Evolutionary conservation across 1,284 basidiomycete genomes (phyloP).

Genomic region (Moniliella sp.): DNA sequence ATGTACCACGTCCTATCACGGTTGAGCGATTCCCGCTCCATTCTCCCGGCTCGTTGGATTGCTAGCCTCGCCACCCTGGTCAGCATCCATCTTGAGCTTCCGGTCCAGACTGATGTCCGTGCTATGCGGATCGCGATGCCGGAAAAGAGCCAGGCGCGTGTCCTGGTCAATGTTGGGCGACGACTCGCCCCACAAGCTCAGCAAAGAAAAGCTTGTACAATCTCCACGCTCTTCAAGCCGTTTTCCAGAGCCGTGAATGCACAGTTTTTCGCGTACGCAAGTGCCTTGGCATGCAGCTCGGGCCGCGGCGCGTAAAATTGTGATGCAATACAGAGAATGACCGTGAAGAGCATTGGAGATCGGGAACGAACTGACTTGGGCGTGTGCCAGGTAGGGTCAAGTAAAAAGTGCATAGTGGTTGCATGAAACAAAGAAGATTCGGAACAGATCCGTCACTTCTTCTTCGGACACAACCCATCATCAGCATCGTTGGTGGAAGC

Average conservation of each 20-base stretch:
- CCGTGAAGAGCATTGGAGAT: constrained; percentile 29
- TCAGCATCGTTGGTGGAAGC: constrained; percentile 57
- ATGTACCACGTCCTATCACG: constrained; percentile 80
- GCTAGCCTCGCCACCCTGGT: constrained; percentile 25
- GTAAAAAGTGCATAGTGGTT: constrained; percentile 15
- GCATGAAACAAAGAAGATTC: constrained; percentile 51
- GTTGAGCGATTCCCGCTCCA: constrained; percentile 74
- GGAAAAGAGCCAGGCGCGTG: constrained; percentile 54
- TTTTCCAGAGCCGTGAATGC: constrained; percentile 44
- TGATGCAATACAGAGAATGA: constrained; percentile 70
- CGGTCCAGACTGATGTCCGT: constrained; percentile 90
- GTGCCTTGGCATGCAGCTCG: constrained; percentile 59
- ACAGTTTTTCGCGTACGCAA: constrained; percentile 64
- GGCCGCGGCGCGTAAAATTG: constrained; percentile 66
- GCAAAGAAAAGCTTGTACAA: constrained; percentile 35
- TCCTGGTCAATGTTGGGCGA: constrained; percentile 62
- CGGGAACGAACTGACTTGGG: constrained; percentile 28
- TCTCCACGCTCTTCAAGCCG: constrained; percentile 79
- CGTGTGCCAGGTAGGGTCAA: constrained; percentile 33
- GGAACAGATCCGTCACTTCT: constrained; percentile 68
- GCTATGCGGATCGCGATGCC: constrained; percentile 54
- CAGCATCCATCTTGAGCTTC: constrained; percentile 47
- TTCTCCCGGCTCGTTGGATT: constrained; percentile 36
- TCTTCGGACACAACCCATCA: constrained; percentile 58
- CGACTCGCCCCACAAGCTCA: constrained; percentile 34